These are phyloP conservation scores for Platanthera zijinensis DNA, from an alignment of 106 monocot species.

Conservation along the genomic window DNA sequence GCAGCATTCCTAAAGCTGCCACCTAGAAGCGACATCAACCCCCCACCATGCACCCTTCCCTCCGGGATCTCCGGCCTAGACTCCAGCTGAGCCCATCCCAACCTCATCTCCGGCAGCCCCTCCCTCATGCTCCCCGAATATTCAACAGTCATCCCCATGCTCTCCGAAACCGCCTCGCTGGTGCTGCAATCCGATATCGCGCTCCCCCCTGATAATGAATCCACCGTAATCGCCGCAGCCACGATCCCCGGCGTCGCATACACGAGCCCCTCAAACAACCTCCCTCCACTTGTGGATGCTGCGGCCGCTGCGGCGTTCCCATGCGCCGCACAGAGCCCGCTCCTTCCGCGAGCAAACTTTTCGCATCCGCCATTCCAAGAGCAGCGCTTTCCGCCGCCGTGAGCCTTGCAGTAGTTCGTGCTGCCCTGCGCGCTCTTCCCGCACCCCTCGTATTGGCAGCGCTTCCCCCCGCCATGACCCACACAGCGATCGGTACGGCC, in stretches of 20 bases:
- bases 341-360: conserved; percentile 93
- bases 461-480: conserved; percentile 86
- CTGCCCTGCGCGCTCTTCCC: conserved; percentile 94
- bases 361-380: conserved; percentile 55
- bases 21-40: conserved; percentile 74
- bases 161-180: conserved; percentile 23
- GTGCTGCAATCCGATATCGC: conserved; percentile 37
- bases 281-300: conserved; percentile 6
- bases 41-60: conserved; percentile 91
- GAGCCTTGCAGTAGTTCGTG: conserved; percentile 97
- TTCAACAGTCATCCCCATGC: conserved; percentile 7
- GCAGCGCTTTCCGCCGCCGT: conserved; percentile 89
- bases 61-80: conserved; percentile 46
- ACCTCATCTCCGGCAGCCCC: conserved; percentile 58
- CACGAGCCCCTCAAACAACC: conserved; percentile 53
- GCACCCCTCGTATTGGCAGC: conserved; percentile 64
- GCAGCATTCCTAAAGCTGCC: conserved; percentile 46
- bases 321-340: conserved; percentile 80
- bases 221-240: neutral
- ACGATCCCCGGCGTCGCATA: conserved; percentile 12
- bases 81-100: conserved; percentile 13
- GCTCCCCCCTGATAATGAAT: conserved; percentile 45
- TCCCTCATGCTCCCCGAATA: conserved; percentile 5
- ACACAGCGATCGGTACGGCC: conserved; percentile 92
- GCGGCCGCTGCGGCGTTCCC: conserved; percentile 25